These are phyloP conservation scores for Corylus heterophylla DNA, from an alignment of 306 rosid species.

Conservation along the genomic window DNA sequence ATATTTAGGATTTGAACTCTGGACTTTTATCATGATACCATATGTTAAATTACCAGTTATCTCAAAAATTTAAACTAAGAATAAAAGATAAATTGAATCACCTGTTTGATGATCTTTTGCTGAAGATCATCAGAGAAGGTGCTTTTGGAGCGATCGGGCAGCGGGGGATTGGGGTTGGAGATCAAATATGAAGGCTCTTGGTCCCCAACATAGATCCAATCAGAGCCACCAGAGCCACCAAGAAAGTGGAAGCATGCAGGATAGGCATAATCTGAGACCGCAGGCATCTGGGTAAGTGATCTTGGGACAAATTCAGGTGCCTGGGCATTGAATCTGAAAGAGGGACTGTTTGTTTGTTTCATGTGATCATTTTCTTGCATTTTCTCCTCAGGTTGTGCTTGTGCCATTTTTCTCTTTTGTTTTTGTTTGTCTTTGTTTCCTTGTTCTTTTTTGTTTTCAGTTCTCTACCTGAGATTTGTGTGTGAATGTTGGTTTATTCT, in stretches of 20 bases:
- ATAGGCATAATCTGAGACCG: slow-evolving; percentile 64
- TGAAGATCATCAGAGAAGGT: slow-evolving; percentile 66
- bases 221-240: slow-evolving; percentile 63
- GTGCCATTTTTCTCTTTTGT: slow-evolving; percentile 44
- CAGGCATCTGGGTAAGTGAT: slow-evolving; percentile 63
- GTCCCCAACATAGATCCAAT: slow-evolving; percentile 78
- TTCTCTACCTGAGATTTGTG: slow-evolving; percentile 9
- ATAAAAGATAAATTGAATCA: neutral
- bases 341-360: slow-evolving; percentile 30
- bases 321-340: slow-evolving; percentile 85
- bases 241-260: slow-evolving; percentile 68
- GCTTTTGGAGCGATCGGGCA: slow-evolving; percentile 53
- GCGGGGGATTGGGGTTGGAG: slow-evolving; percentile 34
- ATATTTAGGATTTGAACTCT: too few species aligned
- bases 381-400: slow-evolving; percentile 47
- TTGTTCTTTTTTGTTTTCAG: slow-evolving; percentile 15
- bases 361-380: slow-evolving; percentile 13
- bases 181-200: slow-evolving; percentile 66
- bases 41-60: too few species aligned
- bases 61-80: too few species aligned
- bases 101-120: slow-evolving; percentile 87
- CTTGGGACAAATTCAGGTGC: slow-evolving; percentile 97
- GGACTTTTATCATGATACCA: too few species aligned
- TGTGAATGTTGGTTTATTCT: slow-evolving; percentile 13
- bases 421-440: slow-evolving; percentile 50